These are phyloP conservation scores for Mycena metata DNA, from an alignment of 768 basidiomycete genomes.

Conservation along the genomic window DNA sequence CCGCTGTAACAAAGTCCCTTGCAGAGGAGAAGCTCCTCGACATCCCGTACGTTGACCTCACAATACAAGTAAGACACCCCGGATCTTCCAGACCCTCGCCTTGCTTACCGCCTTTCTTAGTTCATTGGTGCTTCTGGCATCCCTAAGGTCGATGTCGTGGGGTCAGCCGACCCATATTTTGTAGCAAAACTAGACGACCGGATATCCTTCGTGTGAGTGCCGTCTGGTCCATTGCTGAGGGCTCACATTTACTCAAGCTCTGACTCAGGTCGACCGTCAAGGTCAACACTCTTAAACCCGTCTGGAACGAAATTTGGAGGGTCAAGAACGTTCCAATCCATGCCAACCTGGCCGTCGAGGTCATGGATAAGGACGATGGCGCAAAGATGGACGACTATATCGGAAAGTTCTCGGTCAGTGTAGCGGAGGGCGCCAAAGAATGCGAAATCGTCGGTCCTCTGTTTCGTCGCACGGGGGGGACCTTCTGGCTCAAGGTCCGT, in stretches of 20 bases:
- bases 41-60: conserved; percentile 68
- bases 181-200: conserved; percentile 74
- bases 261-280: conserved; percentile 70
- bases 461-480: conserved; percentile 65
- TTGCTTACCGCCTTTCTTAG: conserved; percentile 44
- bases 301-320: conserved; percentile 84
- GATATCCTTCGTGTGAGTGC: conserved; percentile 74
- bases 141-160: conserved; percentile 78
- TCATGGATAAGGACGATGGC: conserved; percentile 79
- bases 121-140: conserved; percentile 80
- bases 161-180: conserved; percentile 78
- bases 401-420: conserved; percentile 69
- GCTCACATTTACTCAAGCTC: conserved; percentile 52
- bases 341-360: conserved; percentile 70
- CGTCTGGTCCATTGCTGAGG: conserved; percentile 40
- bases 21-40: conserved; percentile 51
- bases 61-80: conserved; percentile 60
- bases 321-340: conserved; percentile 78
- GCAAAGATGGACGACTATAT: conserved; percentile 71
- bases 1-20: conserved; percentile 48
- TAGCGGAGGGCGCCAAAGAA: conserved; percentile 73
- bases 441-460: conserved; percentile 69
- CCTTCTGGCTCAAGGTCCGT: conserved; percentile 77
- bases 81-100: neutral
- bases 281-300: conserved; percentile 65